These are phyloP conservation scores for Ramalina peruviana DNA, from an alignment of 495 filamentous ascomycete genomes.

Conservation along the genomic window DNA sequence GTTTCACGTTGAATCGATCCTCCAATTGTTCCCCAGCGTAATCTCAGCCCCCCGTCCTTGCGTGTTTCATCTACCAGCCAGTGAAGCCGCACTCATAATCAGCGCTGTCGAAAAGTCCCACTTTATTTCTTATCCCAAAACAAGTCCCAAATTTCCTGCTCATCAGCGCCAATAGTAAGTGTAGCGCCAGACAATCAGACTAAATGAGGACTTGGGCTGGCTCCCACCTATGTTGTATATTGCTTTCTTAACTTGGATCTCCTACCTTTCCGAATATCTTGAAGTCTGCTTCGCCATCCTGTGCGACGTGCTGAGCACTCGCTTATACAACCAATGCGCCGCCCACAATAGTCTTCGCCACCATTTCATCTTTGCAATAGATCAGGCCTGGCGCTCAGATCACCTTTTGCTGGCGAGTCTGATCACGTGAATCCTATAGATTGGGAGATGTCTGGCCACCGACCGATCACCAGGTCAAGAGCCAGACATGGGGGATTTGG, in stretches of 20 bases:
- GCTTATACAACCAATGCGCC: not conserved
- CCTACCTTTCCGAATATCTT: too few relatives aligned
- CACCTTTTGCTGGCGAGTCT: not conserved
- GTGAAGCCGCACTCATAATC: not conserved
- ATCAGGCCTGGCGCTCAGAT: not conserved
- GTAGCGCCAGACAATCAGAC: not conserved
- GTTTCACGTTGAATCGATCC: too few relatives aligned
- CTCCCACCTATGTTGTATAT: too few relatives aligned
- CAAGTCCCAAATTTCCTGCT: not conserved
- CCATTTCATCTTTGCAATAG: not conserved
- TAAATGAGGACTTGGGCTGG: too few relatives aligned
- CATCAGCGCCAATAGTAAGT: not conserved
- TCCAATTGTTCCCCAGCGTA: too few relatives aligned
- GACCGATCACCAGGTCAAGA: constrained; percentile 4
- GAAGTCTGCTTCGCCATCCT: too few relatives aligned
- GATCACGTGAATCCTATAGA: not conserved
- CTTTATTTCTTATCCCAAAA: not conserved
- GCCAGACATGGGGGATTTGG: not conserved
- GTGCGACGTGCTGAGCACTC: constrained; percentile 1
- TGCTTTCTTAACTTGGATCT: too few relatives aligned
- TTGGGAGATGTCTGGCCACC: constrained; percentile 4
- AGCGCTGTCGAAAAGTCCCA: not conserved
- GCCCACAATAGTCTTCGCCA: not conserved
- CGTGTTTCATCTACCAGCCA: not conserved
- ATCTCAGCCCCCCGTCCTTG: not conserved